Base-by-base conservation (phyloP, 2,329 filamentous ascomycete genomes). In the Incumbomyces lentus region DNA sequence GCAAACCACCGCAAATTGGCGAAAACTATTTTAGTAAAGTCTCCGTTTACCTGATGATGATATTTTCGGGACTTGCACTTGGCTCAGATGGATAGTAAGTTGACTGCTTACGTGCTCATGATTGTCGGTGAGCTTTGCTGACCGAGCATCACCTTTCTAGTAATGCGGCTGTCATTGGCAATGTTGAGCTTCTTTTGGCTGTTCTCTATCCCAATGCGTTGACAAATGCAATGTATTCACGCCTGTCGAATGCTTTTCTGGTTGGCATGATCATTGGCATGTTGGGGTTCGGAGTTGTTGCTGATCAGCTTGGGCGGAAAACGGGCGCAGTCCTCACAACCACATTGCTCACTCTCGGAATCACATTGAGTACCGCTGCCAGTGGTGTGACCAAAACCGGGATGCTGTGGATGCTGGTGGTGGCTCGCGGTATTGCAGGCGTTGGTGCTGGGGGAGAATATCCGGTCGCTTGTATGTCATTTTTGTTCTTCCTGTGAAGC, bases 241-340 rank as follows among this genome's bases (percentile, higher is more conserved):
- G 74, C 6, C 67, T 79, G 2, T 73, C 71, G 33, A 78, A 79
- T 53, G 69, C 74, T 1, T 74, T 73, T 49, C 63, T 77, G 3
- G 68, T 78, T 40, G 76, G 75, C 40, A 70, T 73, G 60, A 75
- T 76, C 44, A 59, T 76, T 42, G 75, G 75, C 44, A 78, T 76
- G 68, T 57, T 78, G 6, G 60, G 69, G 52, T 76, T 78, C 48
- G 73, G 74, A 6, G 60, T 68, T 8, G 55, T 72, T 6, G 70
- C 72, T 50, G 73, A 74, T 52, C 66, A 68, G 14, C 55, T 75
- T 2, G 73, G 73, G n/a, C 65, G 73, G 33, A 67, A 69, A 40
- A 72, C 66, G 0, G 72, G 71, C n/a, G 66, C 69, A 34, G 58
- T 75, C 3, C 61, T 64, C 2, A 69, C 73, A 1, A 75, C 72